Conservation (phyloP, 345 rosid genomes). For the Corchorus olitorius region DNA sequence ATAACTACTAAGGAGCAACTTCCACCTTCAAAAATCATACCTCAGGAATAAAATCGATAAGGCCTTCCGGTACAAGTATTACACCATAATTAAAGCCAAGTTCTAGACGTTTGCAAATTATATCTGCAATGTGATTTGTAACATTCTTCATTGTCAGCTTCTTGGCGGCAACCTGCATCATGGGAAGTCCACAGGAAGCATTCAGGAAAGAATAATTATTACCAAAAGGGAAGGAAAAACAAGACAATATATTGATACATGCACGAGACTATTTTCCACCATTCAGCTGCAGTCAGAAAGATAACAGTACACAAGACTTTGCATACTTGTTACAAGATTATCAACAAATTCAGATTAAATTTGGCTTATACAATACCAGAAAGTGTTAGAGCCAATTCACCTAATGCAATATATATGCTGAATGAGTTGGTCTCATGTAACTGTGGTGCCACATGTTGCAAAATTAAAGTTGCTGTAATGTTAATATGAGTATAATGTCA, state of each 20-base stretch:
- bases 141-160: slow-evolving; percentile 81
- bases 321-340: not conserved
- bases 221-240: not conserved
- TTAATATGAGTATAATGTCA: no score
- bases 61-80: slow-evolving; percentile 90
- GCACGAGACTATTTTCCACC: not conserved
- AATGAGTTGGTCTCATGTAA: no score
- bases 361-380: no score
- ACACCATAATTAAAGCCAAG: slow-evolving; percentile 86
- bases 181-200: not conserved
- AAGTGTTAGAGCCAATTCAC: no score
- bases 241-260: not conserved
- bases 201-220: not conserved
- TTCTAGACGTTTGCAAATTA: slow-evolving; percentile 68
- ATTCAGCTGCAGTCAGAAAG: no score
- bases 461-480: no score
- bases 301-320: not conserved
- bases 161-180: slow-evolving; percentile 71
- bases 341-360: no score
- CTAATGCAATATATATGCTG: no score
- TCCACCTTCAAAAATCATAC: slow-evolving; percentile 30
- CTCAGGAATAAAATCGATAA: slow-evolving; percentile 98
- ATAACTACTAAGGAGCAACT: not conserved
- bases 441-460: no score
- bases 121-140: slow-evolving; percentile 78